Evolutionary conservation across 345 rosid species (phyloP).

Genomic region (Murraya paniculata): DNA sequence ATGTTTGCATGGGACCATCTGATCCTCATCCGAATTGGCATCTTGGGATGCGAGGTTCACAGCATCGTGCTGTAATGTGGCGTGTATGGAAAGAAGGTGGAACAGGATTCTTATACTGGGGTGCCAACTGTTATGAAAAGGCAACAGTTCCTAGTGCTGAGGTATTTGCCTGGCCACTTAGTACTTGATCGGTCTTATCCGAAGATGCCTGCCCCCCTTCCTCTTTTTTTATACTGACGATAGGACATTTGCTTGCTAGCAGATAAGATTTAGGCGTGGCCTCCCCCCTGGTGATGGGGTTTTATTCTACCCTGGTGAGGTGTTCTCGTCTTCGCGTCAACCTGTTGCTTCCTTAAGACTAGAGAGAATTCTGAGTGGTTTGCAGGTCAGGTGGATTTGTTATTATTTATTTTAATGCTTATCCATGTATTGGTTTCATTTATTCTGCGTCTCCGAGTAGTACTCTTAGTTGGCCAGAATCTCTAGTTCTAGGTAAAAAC

Average conservation of each 20-base stretch:
- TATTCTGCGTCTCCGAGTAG: not conserved
- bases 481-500: not conserved
- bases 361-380: constrained; percentile 90
- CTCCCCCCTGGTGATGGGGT: constrained; percentile 98
- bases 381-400: constrained; percentile 57
- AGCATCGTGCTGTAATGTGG: constrained; percentile 98
- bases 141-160: constrained; percentile 92
- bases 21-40: constrained; percentile 99
- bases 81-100: constrained; percentile 99
- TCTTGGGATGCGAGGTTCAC: constrained; percentile 96
- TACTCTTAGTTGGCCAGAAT: not conserved
- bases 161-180: constrained; percentile 40
- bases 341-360: constrained; percentile 87
- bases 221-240: no score
- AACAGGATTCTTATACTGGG: constrained; percentile 95
- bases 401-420: not conserved
- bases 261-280: constrained; percentile 87
- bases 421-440: not conserved
- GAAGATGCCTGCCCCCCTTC: not conserved
- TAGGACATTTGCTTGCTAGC: constrained; percentile 16
- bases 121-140: constrained; percentile 94
- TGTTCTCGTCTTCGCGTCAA: constrained; percentile 75
- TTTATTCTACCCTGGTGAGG: constrained; percentile 87
- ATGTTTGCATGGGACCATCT: constrained; percentile 95
- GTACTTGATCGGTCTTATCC: not conserved